Percentiles rank a stretch among this genome's conserved stretches.
These are phyloP conservation scores for Entrophospora sp. DNA, from an alignment of 192 early-diverging fungal species.

Conservation along the genomic window DNA sequence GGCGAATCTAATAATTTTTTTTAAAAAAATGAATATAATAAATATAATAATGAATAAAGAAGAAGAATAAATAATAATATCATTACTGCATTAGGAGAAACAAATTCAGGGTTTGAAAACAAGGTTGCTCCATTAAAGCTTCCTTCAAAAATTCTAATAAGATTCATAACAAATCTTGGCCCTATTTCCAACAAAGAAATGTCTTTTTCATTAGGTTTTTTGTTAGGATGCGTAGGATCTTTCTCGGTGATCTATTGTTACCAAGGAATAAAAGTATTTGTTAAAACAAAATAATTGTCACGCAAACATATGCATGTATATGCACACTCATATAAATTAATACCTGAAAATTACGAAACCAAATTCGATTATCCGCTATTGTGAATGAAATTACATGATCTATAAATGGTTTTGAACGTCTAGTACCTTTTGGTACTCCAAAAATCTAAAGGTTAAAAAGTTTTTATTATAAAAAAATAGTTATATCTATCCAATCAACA, in stretches of 20 bases:
- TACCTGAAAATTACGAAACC: constrained; percentile 96
- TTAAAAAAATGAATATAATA: neutral
- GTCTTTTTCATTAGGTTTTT: constrained; percentile 38
- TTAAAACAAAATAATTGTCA: neutral
- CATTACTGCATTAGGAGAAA: constrained; percentile 59
- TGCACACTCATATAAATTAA: neutral
- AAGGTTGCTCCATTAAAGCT: constrained; percentile 88
- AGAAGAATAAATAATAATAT: no score
- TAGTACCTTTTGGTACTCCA: constrained; percentile 76
- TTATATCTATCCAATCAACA: neutral
- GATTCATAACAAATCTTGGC: constrained; percentile 88
- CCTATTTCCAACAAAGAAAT: constrained; percentile 90
- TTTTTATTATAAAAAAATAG: neutral
- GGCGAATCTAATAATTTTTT: neutral
- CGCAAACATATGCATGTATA: neutral
- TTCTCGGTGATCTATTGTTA: constrained; percentile 61
- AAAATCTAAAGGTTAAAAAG: constrained; percentile 51
- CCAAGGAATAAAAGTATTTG: neutral
- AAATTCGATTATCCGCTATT: constrained; percentile 80
- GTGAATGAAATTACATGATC: constrained; percentile 91
- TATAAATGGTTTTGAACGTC: constrained; percentile 92
- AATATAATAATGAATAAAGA: neutral
- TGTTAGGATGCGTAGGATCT: constrained; percentile 19
- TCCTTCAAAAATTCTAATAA: constrained; percentile 92
- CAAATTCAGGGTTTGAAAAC: constrained; percentile 83